A percentile compares a stretch with the other conserved stretches of the same genome.
phyloP scores from a whole-genome alignment of 768 basidiomycete genomes.

The Wakefieldia striispora region DNA sequence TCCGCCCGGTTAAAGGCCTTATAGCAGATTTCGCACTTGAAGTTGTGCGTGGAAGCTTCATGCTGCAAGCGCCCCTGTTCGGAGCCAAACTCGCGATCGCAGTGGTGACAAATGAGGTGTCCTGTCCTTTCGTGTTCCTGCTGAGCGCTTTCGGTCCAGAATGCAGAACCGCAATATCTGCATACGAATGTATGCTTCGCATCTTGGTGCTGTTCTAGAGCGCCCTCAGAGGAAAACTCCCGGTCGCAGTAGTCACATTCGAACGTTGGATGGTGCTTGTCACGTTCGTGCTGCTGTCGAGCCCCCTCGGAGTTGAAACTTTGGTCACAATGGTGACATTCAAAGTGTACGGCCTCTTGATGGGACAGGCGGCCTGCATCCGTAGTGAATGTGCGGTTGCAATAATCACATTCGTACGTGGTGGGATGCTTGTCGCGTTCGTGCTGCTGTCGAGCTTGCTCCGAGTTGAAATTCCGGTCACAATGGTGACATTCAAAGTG shows the following conservation, averaged over 20 bases:
- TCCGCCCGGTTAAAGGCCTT: not conserved
- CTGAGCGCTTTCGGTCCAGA: not conserved
- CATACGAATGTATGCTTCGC: conserved; percentile 13
- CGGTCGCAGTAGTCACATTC: conserved; percentile 7
- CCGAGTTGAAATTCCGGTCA: conserved; percentile 2
- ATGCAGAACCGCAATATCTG: not conserved
- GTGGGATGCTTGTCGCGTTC: conserved; percentile 3
- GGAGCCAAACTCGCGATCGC: not conserved
- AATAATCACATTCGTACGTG: conserved; percentile 11
- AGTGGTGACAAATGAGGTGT: not conserved
- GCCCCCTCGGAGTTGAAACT: conserved; percentile 2
- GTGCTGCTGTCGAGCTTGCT: conserved; percentile 1
- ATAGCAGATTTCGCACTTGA: not conserved
- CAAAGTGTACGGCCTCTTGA: conserved; percentile 5
- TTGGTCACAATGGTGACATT: conserved; percentile 12
- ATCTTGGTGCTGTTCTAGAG: conserved; percentile 7
- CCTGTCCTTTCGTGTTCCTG: not conserved
- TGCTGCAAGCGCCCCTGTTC: not conserved
- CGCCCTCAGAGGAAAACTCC: conserved; percentile 3
- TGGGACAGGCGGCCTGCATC: not conserved
- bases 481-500: conserved; percentile 17
- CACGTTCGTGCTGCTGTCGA: conserved; percentile 1
- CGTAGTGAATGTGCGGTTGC: conserved; percentile 6
- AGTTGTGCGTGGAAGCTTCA: not conserved
- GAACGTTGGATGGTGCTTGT: conserved; percentile 1